Percentiles rank a stretch among this genome's conserved stretches.
phyloP scores from a whole-genome alignment of 306 rosid genomes.

The Quercus agrifolia region DNA sequence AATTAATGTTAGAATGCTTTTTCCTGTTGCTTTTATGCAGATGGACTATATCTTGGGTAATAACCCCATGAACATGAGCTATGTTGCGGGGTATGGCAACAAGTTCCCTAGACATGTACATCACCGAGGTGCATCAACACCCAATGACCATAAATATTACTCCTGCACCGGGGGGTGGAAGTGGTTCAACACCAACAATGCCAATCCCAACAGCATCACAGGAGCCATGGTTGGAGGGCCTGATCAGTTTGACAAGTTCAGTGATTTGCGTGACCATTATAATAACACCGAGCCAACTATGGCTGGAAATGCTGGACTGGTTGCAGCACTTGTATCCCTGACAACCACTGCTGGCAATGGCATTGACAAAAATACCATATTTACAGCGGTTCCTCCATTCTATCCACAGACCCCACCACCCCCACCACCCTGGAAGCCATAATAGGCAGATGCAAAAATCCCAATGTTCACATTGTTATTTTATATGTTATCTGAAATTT shows the following conservation, averaged over 20 bases:
- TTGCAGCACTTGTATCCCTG: conserved; percentile 63
- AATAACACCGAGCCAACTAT: conserved; percentile 56
- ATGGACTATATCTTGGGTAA: conserved; percentile 64
- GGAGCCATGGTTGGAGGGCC: conserved; percentile 88
- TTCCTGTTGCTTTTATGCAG: conserved; percentile 23
- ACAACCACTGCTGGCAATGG: conserved; percentile 34
- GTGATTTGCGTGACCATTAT: conserved; percentile 34
- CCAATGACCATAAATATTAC: conserved; percentile 37
- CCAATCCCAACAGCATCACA: conserved; percentile 45
- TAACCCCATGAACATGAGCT: conserved; percentile 68
- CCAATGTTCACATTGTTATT: neutral
- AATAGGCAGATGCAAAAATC: neutral
- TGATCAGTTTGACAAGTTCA: conserved; percentile 40
- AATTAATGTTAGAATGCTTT: neutral
- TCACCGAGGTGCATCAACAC: conserved; percentile 61
- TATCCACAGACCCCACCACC: conserved; percentile 57
- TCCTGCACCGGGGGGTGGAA: conserved; percentile 53
- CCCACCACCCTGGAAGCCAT: conserved; percentile 64
- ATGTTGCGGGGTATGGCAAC: conserved; percentile 54
- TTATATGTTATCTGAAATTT: neutral
- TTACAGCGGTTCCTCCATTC: conserved; percentile 57
- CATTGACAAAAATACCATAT: conserved; percentile 55
- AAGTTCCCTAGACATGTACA: conserved; percentile 53
- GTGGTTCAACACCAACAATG: conserved; percentile 39
- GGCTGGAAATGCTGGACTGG: conserved; percentile 67